Evolutionary conservation across 208 protist species (phyloP), one percentile per base, ranked within the genome.

Genomic region (Borovskyia barvae): DNA sequence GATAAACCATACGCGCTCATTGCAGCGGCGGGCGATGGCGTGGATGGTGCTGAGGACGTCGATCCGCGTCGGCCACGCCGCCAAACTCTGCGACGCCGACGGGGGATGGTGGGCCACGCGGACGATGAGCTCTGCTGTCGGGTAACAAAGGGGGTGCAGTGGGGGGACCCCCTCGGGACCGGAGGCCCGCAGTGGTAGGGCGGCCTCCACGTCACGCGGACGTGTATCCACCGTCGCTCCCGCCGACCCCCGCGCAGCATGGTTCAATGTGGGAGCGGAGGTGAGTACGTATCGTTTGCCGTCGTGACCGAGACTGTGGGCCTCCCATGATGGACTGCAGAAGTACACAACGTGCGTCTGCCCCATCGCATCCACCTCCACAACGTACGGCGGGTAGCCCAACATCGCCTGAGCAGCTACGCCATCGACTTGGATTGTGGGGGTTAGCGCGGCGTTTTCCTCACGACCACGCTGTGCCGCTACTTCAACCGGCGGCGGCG

Each of bases 1-100:
- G 56, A 85, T 43, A 30, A 85, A 66, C 59, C 59, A 79, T 33
- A 85, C 41, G 2, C 74, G 74, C 42, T 69, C 73, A 63, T 81
- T 81, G 61, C 57, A 81, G 46, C 39, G 67, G 3, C 61, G 39
- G 24, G 66, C 57, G 26, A 81, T 50, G 41, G 65, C 46, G 47
- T 76, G 60, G 12, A 85, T 33, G 22, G 78, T 77, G 46, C 25
- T 42, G n/a, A 81, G 48, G 1, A 48, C 57, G 20, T 64, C 7
- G 15, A 53, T 43, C 14, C 64, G 67, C 41, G 61, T 70, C 0
- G 74, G 55, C 78, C 78, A 85, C 42, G 40, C 47, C 3, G 1
- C 4, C 0, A 39, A 24, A 26, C 68, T 35, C 25, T 35, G 22
- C n/a, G 30, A 26, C 12, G 29, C 45, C 42, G 56, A 43, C 51